A percentile compares a stretch with the other conserved stretches of the same genome.
phyloP scores from a whole-genome alignment of 179 eudicot species.

The Amaranthus tricolor region DNA sequence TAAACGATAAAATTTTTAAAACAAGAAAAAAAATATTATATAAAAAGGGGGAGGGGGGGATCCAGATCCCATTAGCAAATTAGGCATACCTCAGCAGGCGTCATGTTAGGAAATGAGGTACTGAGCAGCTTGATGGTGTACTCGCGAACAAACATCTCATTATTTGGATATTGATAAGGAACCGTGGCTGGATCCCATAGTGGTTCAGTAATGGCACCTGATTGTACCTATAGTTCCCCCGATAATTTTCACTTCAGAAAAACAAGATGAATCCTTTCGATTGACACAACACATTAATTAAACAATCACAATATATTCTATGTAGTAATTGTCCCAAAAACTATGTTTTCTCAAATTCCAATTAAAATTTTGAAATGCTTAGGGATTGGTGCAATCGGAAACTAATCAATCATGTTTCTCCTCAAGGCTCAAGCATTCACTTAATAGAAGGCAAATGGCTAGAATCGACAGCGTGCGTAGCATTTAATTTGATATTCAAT shows the following conservation, averaged over 20 bases:
- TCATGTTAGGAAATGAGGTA: conserved; percentile 92
- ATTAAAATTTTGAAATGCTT: neutral
- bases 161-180: conserved; percentile 70
- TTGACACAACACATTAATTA: no score
- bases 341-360: neutral
- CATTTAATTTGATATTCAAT: neutral
- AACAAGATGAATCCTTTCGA: neutral
- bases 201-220: conserved; percentile 82
- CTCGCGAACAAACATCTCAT: conserved; percentile 69
- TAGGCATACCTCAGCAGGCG: conserved; percentile 61
- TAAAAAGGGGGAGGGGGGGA: no score
- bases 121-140: conserved; percentile 86
- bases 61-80: neutral
- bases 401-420: neutral
- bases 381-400: neutral
- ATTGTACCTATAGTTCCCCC: conserved; percentile 55
- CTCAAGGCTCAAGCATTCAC: neutral
- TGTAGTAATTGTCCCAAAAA: neutral
- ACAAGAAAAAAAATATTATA: neutral
- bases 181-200: conserved; percentile 85
- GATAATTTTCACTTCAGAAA: neutral
- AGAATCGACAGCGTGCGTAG: neutral
- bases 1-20: conserved; percentile 25
- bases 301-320: no score
- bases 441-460: neutral